Evolutionary conservation across 257 asterid species (phyloP).

Genomic region (Solanum pimpinellifolium): DNA sequence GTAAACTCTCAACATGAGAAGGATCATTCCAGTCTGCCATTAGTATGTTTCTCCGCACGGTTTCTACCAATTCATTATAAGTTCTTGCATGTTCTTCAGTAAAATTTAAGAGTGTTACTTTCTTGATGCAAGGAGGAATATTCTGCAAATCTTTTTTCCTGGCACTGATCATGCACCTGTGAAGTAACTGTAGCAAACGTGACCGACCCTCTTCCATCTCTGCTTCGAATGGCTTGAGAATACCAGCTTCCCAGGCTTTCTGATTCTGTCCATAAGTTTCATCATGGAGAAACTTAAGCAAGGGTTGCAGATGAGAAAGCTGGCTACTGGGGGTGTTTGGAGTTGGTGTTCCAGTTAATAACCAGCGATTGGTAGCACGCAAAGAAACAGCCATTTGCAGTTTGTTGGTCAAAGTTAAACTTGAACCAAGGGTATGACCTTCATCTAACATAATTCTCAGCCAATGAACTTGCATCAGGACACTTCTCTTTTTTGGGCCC

Average conservation of each 20-base stretch:
- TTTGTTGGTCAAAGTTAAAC: constrained; percentile 84
- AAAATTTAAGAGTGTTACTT: constrained; percentile 56
- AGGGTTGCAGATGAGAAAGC: constrained; percentile 78
- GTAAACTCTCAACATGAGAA: constrained; percentile 94
- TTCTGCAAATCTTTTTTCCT: constrained; percentile 74
- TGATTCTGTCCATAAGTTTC: constrained; percentile 74
- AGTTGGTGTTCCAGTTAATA: constrained; percentile 96
- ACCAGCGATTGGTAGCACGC: constrained; percentile 83
- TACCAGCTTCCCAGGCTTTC: constrained; percentile 89
- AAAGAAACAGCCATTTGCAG: constrained; percentile 83
- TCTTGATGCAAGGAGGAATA: constrained; percentile 90
- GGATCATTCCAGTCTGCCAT: constrained; percentile 99
- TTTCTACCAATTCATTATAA: constrained; percentile 93
- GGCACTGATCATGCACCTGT: constrained; percentile 93
- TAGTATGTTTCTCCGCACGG: constrained; percentile 78
- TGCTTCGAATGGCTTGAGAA: constrained; percentile 81
- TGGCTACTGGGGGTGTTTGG: constrained; percentile 96
- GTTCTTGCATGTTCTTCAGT: constrained; percentile 78
- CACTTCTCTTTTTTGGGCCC: constrained; percentile 72
- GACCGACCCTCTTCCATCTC: constrained; percentile 94
- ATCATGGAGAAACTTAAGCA: constrained; percentile 89
- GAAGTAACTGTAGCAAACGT: constrained; percentile 74
- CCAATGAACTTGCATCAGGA: constrained; percentile 91
- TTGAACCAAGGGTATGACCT: constrained; percentile 97
- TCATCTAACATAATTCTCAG: constrained; percentile 87